Percentiles rank a stretch among this genome's conserved stretches.
These are phyloP conservation scores for Sporothrix euskadiensis DNA, from an alignment of 2,329 filamentous ascomycete species.

Conservation along the genomic window DNA sequence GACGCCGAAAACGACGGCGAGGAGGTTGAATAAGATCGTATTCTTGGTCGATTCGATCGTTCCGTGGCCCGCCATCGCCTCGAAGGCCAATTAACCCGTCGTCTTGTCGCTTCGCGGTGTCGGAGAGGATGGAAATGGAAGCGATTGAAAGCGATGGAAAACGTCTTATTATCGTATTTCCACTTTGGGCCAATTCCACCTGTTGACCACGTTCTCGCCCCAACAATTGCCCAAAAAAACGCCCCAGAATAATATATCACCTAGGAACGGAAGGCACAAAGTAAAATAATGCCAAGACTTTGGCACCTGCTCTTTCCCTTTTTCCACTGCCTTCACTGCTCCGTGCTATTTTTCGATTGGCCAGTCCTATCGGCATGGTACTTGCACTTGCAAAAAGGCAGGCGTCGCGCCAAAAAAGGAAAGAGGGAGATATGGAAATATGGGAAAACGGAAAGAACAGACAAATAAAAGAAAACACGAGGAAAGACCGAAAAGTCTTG, in stretches of 20 bases:
- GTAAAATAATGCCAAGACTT: slow-evolving; percentile 8
- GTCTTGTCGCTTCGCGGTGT: neutral
- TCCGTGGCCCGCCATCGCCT: neutral
- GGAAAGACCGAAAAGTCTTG: slow-evolving; percentile 14
- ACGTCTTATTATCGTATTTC: neutral
- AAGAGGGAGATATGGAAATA: neutral
- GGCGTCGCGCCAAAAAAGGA: neutral
- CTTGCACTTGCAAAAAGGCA: neutral
- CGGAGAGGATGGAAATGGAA: slow-evolving; percentile 7
- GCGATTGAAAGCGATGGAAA: neutral
- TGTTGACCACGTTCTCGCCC: slow-evolving; percentile 13
- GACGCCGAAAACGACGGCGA: neutral
- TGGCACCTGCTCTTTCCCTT: neutral
- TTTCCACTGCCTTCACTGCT: neutral
- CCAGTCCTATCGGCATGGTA: neutral
- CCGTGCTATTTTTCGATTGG: no score
- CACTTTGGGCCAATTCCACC: neutral
- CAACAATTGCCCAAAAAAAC: neutral
- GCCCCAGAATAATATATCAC: slow-evolving; percentile 8
- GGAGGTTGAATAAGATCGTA: neutral
- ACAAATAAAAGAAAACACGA: neutral
- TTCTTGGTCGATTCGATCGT: neutral
- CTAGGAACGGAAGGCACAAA: neutral
- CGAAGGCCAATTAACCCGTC: neutral
- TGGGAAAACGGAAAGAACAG: neutral